Conservation (phyloP, 108 stramenopile species). For the Nannochloropsis salina region DNA sequence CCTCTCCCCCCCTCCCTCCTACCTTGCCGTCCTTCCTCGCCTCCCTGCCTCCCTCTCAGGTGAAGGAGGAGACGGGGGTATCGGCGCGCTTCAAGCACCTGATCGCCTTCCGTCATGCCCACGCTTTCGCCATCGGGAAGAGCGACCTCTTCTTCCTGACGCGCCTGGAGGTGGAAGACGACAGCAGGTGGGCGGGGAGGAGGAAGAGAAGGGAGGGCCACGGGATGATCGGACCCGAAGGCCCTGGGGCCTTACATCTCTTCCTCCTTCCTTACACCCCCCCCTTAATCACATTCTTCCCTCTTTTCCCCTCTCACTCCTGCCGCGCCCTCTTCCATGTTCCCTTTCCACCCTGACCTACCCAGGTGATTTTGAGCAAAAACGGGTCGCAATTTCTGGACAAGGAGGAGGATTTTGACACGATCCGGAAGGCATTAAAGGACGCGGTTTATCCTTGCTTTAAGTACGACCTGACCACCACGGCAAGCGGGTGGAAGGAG, state of each 20-base stretch:
- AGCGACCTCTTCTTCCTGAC: constrained; percentile 38
- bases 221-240: too few species aligned
- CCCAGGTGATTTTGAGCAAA: neutral
- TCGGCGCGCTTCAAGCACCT: constrained; percentile 28
- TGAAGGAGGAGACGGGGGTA: constrained; percentile 43
- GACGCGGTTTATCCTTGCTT: neutral
- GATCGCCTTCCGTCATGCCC: constrained; percentile 43
- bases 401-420: neutral
- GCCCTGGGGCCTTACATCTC: too few species aligned
- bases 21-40: too few species aligned
- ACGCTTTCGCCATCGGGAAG: constrained; percentile 30
- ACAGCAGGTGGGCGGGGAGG: neutral
- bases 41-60: too few species aligned
- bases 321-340: neutral
- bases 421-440: neutral
- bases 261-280: too few species aligned
- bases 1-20: too few species aligned
- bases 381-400: neutral
- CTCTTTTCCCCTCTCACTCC: neutral
- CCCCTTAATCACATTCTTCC: neutral
- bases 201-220: neutral
- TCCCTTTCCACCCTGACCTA: neutral
- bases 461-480: neutral
- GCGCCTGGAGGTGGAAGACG: constrained; percentile 29
- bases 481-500: neutral